Conservation (phyloP, 1,284 basidiomycete species). For the Schizophyllum amplum region DNA sequence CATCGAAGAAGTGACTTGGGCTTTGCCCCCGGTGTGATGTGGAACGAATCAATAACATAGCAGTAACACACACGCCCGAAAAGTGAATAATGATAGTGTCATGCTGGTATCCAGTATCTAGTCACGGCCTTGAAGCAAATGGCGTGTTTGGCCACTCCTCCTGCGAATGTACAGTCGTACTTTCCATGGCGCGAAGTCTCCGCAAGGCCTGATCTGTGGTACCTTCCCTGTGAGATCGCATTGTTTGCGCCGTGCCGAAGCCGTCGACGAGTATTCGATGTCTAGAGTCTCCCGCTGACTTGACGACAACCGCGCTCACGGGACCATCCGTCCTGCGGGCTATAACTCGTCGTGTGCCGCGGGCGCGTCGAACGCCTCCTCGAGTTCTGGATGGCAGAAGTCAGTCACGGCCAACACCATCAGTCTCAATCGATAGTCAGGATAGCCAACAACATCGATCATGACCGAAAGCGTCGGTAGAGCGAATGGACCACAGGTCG, state of each 20-base stretch:
- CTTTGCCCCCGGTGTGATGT: too few relatives aligned
- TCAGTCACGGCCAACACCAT: constrained; percentile 1
- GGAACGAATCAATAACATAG: too few relatives aligned
- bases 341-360: constrained; percentile 49
- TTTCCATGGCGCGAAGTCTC: too few relatives aligned
- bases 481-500: too few relatives aligned
- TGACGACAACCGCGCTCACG: neutral
- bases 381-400: constrained; percentile 33
- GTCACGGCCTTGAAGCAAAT: constrained; percentile 2
- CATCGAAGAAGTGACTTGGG: too few relatives aligned
- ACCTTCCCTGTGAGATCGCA: too few relatives aligned
- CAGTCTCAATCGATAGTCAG: neutral
- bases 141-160: neutral
- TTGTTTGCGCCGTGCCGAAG: too few relatives aligned
- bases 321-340: too few relatives aligned
- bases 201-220: too few relatives aligned
- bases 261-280: too few relatives aligned
- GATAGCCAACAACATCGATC: neutral
- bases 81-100: constrained; percentile 6
- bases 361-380: constrained; percentile 44
- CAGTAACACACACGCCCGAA: neutral
- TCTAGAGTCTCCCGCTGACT: neutral
- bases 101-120: constrained; percentile 2
- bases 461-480: too few relatives aligned
- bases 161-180: too few relatives aligned